Evolutionary conservation across 345 rosid genomes (phyloP), one percentile per base, ranked within the genome.

Genomic region (Brassica carinata): DNA sequence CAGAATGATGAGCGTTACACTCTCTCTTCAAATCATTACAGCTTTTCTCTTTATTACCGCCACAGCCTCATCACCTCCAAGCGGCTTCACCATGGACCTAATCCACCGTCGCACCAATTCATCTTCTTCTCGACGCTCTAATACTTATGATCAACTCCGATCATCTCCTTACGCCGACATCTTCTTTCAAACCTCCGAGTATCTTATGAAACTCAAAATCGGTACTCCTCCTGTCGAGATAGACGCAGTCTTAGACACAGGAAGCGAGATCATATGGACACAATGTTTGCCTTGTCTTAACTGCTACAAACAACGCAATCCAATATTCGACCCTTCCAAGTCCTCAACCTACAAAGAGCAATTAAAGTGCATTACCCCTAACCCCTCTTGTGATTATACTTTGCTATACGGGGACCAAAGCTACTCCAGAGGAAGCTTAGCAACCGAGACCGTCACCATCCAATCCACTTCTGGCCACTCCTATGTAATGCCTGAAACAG

Each of bases 301-400:
- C 66, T 78, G 81, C n/a, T 71, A 11, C 66, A 1, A 6, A 19
- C 76, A 64, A 68, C 15, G 0, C 0, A 36, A 38, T 78, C 58
- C 81, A 1, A 48, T 77, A 2, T 71, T 70, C 13, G 65, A 77
- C 38, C 81, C 71, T 63, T 30, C 65, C 0, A 69, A 31, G 30
- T 77, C 71, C 7, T 26, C 65, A 1, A 14, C 68, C 8, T 58
- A 7, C 5, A 18, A 64, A n/a, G 13, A n/a, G 3, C 86, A 29
- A 29, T 29, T 76, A 75, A 89, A 82, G 81, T 89, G 89, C 69
- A 38, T 1, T 8, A 38, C 43, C 0, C 10, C 2, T 59, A 30
- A 59, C n/a, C 7, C 23, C 1, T 10, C 67, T 67, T 67, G 75
- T 70, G 17, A 14, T 38, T 77, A 61, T 40, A 4, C 8, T 19